phyloP scores from a whole-genome alignment of 805 yeast species.

The Lachancea thermotolerans region DNA sequence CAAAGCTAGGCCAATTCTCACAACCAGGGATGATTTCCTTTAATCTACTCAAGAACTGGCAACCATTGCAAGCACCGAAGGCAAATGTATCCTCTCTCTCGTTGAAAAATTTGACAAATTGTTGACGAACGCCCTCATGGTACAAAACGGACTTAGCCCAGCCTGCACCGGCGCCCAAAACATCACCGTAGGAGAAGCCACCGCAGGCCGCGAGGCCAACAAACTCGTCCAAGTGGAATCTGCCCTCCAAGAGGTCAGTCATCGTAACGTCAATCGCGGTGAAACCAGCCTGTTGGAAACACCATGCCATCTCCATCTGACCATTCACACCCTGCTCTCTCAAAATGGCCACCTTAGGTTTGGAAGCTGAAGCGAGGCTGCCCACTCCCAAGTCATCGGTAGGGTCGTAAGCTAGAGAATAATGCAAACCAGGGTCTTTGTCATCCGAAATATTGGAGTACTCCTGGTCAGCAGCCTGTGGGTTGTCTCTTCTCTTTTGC shows the following conservation, averaged over 20 bases:
- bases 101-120: slow-evolving; percentile 76
- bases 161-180: slow-evolving; percentile 96
- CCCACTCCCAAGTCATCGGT: slow-evolving; percentile 41
- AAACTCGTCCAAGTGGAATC: slow-evolving; percentile 65
- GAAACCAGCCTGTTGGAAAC: slow-evolving; percentile 92
- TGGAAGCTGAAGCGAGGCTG: slow-evolving; percentile 17
- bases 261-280: slow-evolving; percentile 92
- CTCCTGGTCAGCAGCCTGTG: slow-evolving; percentile 84
- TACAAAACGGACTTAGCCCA: slow-evolving; percentile 96
- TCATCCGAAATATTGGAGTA: slow-evolving; percentile 67
- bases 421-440: slow-evolving; percentile 82
- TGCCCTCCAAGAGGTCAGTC: slow-evolving; percentile 81
- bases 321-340: slow-evolving; percentile 99
- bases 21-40: slow-evolving; percentile 77
- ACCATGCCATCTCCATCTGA: slow-evolving; percentile 97
- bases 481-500: slow-evolving; percentile 92
- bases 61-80: slow-evolving; percentile 97
- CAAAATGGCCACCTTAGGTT: slow-evolving; percentile 89
- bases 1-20: slow-evolving; percentile 93
- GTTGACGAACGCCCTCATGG: slow-evolving; percentile 67
- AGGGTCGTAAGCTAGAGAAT: slow-evolving; percentile 66
- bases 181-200: slow-evolving; percentile 98
- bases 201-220: slow-evolving; percentile 98
- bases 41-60: slow-evolving; percentile 88
- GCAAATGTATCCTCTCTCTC: slow-evolving; percentile 90